Conservation (phyloP, 345 rosid species). For the Citrus inodora region DNA sequence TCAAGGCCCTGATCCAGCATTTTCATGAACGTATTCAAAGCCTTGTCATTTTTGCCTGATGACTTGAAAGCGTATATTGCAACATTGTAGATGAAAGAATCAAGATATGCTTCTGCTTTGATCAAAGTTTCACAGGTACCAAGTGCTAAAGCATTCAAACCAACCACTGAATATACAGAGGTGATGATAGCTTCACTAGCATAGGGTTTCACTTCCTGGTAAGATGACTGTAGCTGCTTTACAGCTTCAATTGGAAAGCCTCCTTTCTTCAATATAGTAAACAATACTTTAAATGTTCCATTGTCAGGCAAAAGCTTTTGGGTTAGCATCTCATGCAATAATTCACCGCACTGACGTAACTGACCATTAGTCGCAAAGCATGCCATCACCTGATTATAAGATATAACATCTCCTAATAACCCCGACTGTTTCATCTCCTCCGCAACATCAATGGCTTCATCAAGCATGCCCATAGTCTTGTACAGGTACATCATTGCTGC, state of each 20-base stretch:
- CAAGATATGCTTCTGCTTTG: conserved; percentile 37
- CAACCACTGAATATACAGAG: conserved; percentile 62
- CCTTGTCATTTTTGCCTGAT: conserved; percentile 59
- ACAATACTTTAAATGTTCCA: conserved; percentile 60
- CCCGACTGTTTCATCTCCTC: conserved; percentile 81
- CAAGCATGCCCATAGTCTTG: conserved; percentile 82
- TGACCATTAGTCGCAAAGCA: conserved; percentile 69
- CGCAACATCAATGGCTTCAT: conserved; percentile 73
- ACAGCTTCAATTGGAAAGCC: conserved; percentile 73
- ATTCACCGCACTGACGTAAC: conserved; percentile 61
- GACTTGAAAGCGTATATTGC: conserved; percentile 60
- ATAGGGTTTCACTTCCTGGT: conserved; percentile 60
- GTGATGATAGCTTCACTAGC: conserved; percentile 59
- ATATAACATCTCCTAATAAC: conserved; percentile 50
- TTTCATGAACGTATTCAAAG: conserved; percentile 64
- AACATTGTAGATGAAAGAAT: conserved; percentile 63
- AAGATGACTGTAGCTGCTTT: conserved; percentile 60
- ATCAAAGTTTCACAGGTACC: conserved; percentile 44
- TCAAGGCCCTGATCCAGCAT: conserved; percentile 75
- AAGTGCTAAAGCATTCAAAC: conserved; percentile 57
- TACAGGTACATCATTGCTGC: conserved; percentile 82
- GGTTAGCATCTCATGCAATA: conserved; percentile 67
- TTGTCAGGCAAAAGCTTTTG: conserved; percentile 58
- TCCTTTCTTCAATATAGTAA: conserved; percentile 68
- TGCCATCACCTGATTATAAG: conserved; percentile 73